Evolutionary conservation across 192 early-diverging fungal genomes (phyloP).

Genomic region (Martensiomyces pterosporus): DNA sequence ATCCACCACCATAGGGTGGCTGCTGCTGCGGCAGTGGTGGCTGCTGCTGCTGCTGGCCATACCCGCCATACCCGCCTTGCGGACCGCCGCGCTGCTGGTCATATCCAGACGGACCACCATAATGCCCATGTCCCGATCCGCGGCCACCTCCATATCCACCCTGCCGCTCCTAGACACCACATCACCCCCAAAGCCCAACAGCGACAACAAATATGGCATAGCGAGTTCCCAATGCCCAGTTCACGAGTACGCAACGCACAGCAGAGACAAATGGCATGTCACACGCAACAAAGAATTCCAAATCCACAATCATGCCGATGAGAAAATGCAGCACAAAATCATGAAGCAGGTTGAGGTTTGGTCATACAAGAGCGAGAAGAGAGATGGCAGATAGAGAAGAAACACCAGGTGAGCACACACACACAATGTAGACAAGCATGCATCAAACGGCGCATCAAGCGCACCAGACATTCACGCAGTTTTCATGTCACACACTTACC

Average conservation of each 20-base stretch:
- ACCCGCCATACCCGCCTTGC: slow-evolving; percentile 6
- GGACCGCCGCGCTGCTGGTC: too few species aligned
- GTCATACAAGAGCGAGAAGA: too few species aligned
- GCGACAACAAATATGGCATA: too few species aligned
- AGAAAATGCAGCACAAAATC: too few species aligned
- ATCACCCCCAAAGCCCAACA: slow-evolving; percentile 8
- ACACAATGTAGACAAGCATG: slow-evolving; percentile 6
- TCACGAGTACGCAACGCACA: too few species aligned
- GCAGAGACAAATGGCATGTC: too few species aligned
- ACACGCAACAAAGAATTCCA: too few species aligned
- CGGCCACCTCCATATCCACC: slow-evolving; percentile 1
- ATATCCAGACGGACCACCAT: background rate
- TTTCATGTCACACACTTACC: slow-evolving; percentile 30
- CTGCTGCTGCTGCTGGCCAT: slow-evolving; percentile 12
- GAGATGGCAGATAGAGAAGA: slow-evolving; percentile 1
- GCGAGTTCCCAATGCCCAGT: too few species aligned
- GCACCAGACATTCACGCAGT: too few species aligned
- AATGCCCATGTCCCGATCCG: slow-evolving; percentile 10
- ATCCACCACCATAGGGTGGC: background rate
- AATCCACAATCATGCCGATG: too few species aligned
- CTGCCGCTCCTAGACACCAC: background rate
- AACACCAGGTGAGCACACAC: background rate
- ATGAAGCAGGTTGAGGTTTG: too few species aligned
- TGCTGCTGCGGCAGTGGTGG: slow-evolving; percentile 18
- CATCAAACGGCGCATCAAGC: too few species aligned